Evolutionary conservation across 768 basidiomycete species (phyloP), one percentile per base, ranked within the genome.

Genomic region (Steccherinum ochraceum): DNA sequence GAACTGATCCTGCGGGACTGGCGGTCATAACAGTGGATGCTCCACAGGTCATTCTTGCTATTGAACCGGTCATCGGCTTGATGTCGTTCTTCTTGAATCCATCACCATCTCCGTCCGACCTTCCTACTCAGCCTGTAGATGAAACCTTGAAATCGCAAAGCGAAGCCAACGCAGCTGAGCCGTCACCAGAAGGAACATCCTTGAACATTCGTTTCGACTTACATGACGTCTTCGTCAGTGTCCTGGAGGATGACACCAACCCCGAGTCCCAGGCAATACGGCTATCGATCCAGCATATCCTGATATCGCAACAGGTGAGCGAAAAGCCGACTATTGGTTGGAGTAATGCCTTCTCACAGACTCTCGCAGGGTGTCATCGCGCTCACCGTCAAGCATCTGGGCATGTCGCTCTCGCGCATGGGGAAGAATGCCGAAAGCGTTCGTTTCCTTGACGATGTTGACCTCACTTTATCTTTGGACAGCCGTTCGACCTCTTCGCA

Each of bases 401-500:
- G 96, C 19, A 98, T 99, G 95, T 96, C 93, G 2, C 74, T 99
- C 24, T 81, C 84, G 53, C 77, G 78, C 24, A 98, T 99, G 93
- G 90, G 89, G 12, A 77, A 78, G 56, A 74, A 80, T 43, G 73
- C 81, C 0, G 94, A 98, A 55, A 83, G 79, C 45, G 92, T 94
- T 46, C 82, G 91, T 43, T 93, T 99, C 69, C 73, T 99, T 56
- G 96, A 99, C 63, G 89, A 97, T 53, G 73, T 96, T 46, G 91
- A 96, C 64, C 61, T 95, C 44, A 89, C 92, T 0, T 74, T 95
- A 41, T 86, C 93, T 7, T 69, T 96, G 51, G 94, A 98, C 66
- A 90, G 76, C 55, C 83, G 89, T n/a, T 77, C 87, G 25, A 76
- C 79, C n/a, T 68, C 72, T 0, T 74, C 68, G 12, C 83, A 87